Percentiles rank a stretch among this genome's conserved stretches.
Conservation (phyloP, 306 rosid genomes). For the Ormosia semicastrata region DNA sequence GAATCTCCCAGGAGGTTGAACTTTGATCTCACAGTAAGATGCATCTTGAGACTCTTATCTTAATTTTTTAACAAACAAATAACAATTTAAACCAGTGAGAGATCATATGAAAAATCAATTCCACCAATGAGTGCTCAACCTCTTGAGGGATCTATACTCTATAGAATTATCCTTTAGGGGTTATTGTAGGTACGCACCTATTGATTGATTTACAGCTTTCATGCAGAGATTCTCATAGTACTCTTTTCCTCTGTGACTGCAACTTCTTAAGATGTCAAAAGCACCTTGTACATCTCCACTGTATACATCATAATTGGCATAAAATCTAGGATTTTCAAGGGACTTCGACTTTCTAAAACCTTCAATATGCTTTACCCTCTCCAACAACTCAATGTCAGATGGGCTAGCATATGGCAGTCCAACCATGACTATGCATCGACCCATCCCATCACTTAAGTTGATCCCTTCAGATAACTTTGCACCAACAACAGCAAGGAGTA, state of each 20-base stretch:
- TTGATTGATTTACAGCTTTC: constrained; percentile 98
- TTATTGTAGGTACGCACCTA: constrained; percentile 56
- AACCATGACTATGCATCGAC: constrained; percentile 90
- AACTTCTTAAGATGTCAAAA: constrained; percentile 73
- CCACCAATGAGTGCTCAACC: constrained; percentile 5
- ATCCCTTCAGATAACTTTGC: constrained; percentile 97
- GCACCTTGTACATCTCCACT: constrained; percentile 60
- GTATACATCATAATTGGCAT: constrained; percentile 37
- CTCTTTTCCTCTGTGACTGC: constrained; percentile 81
- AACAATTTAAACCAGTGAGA: constrained; percentile 15
- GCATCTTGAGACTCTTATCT: background rate
- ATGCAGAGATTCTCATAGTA: constrained; percentile 97
- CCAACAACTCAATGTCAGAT: constrained; percentile 82
- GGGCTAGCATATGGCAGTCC: constrained; percentile 96
- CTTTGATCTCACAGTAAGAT: background rate
- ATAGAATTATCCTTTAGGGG: background rate
- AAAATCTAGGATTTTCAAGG: constrained; percentile 28
- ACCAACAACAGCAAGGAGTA: constrained; percentile 90
- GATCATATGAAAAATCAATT: background rate
- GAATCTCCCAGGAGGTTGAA: constrained; percentile 3
- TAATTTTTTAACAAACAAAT: background rate
- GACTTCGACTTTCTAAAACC: constrained; percentile 50
- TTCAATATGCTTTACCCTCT: constrained; percentile 90
- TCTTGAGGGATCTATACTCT: constrained; percentile 14
- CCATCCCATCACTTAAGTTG: constrained; percentile 98